Conservation (phyloP, 1,284 basidiomycete genomes). For the Naganishia sp. region DNA sequence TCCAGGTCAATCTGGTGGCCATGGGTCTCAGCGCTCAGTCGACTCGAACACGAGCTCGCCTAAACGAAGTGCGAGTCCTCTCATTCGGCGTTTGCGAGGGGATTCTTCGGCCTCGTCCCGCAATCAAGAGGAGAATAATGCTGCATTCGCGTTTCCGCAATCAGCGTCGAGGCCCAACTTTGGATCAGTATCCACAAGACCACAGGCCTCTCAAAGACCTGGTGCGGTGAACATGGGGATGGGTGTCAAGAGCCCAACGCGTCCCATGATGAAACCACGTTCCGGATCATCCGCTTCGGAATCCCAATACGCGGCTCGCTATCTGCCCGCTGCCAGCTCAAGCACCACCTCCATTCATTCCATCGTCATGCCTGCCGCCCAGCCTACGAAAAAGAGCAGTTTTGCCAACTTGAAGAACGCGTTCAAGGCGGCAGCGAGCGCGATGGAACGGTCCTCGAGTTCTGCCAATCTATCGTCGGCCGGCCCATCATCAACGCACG, state of each 20-base stretch:
- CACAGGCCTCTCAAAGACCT: constrained; percentile 2
- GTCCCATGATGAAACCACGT: constrained; percentile 30
- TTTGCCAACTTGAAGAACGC: constrained; percentile 85
- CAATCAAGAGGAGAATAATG: constrained; percentile 36
- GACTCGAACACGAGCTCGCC: constrained; percentile 33
- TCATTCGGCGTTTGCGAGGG: constrained; percentile 34
- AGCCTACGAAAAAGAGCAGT: constrained; percentile 69
- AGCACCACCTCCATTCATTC: constrained; percentile 38
- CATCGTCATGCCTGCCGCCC: constrained; percentile 54
- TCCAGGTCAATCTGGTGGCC: constrained; percentile 37
- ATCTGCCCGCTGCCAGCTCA: constrained; percentile 28
- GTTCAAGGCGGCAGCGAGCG: constrained; percentile 62
- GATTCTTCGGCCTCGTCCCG: constrained; percentile 39
- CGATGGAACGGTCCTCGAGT: constrained; percentile 26
- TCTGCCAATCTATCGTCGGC: constrained; percentile 19
- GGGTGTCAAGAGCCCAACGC: constrained; percentile 20
- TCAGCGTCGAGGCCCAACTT: constrained; percentile 4
- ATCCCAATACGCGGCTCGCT: constrained; percentile 20
- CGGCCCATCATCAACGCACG: constrained; percentile 22
- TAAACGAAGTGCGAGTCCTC: constrained; percentile 30
- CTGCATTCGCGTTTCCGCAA: constrained; percentile 27
- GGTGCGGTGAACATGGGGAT: neutral
- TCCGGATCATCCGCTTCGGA: constrained; percentile 28
- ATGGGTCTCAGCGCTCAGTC: constrained; percentile 35
- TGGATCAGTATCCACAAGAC: neutral